Base-by-base conservation (phyloP, 257 asterid species). In the Nicotiana obtusifolia region DNA sequence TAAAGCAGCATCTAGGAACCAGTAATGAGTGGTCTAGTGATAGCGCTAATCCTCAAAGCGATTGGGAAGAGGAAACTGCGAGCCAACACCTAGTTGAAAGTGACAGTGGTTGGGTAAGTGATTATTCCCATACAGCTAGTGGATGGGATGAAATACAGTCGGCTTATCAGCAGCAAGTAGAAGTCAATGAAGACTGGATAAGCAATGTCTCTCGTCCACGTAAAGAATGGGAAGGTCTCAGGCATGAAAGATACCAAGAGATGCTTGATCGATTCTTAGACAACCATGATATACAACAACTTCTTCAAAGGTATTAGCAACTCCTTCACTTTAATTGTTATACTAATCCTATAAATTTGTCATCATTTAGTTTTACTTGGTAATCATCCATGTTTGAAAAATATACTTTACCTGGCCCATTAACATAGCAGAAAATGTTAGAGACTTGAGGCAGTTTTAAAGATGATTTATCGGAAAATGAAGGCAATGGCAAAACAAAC, bases 211-310 rank as follows among this genome's bases (percentile, higher is more conserved):
- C 98, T 52, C 97, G 98, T 59, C 98, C 98, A 11, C 94, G 95
- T 7, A 89, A 95, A 53, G 90, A 91, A 59, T 95, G 98, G 98
- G 98, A 95, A 86, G 90, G 76, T 83, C 94, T 95, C 57, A 93
- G 98, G 82, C 92, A 91, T 84, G 97, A 85, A 80, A 93, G 98
- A 84, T 93, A 95, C 79, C 95, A 88, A 78, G 98, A 95, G 86
- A 95, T 95, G 98, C 97, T 91, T 26, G 95, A 93, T 86, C 97
- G 93, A 59, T 95, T 84, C 91, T 15, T 49, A 65, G 86, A 86
- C 49, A 93, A 95, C 17, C 87, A 92, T 66, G 98, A 95, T 35
- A 90, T 93, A 17, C 92, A 93, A 20, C 37, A 54, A 17, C 95
- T 94, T 47, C 98, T 94, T 57, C 84, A 87, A 81, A 91, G 98